Evolutionary conservation across 108 stramenopile genomes (phyloP).

Genomic region (Cyclostephanos tholiformis): DNA sequence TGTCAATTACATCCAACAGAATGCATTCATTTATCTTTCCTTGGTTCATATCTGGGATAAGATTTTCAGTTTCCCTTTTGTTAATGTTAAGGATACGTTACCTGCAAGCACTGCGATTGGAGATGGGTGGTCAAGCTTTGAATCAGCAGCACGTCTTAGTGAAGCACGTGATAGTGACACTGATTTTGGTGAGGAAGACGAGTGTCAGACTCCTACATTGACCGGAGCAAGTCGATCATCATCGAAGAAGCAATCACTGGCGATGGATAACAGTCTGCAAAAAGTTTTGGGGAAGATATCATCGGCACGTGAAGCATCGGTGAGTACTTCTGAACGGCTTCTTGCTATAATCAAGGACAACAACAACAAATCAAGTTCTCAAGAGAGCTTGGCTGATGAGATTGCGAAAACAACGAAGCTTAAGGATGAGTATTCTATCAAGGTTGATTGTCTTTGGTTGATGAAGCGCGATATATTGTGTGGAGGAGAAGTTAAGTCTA

Average conservation of each 20-base stretch:
- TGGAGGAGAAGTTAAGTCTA: neutral
- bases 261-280: neutral
- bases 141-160: neutral
- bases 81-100: neutral
- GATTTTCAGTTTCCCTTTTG: neutral
- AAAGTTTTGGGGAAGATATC: neutral
- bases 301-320: neutral
- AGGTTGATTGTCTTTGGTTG: neutral
- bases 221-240: too few species aligned
- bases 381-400: neutral
- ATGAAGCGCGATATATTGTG: neutral
- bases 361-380: neutral
- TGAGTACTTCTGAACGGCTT: neutral
- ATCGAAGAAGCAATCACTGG: too few species aligned
- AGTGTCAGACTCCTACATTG: too few species aligned
- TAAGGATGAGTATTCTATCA: neutral
- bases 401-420: neutral
- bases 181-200: neutral
- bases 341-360: neutral
- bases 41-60: conserved; percentile 11
- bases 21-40: conserved; percentile 1
- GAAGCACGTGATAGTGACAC: neutral
- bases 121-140: neutral
- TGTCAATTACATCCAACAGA: neutral
- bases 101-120: neutral